Evolutionary conservation across 1,139 yeast genomes (phyloP), one percentile per base, ranked within the genome.

Genomic region (Geotrichum aggregatum): DNA sequence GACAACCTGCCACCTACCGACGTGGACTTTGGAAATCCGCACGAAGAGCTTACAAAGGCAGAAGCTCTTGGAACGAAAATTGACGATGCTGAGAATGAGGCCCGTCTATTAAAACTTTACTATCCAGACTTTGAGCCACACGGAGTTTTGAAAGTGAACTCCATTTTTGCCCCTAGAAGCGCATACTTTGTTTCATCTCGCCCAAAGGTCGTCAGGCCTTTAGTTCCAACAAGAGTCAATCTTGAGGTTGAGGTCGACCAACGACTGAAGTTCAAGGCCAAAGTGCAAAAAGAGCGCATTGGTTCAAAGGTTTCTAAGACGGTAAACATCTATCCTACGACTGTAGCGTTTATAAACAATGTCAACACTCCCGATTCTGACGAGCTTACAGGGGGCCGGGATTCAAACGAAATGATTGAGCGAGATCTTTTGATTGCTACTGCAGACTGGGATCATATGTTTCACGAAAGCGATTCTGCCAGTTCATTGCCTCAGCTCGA

Each of bases 401-500:
- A 43, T 30, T 35, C 52, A 56, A 50, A 60, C 50, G 62, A 47
- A 35, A 50, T 44, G 11, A 44, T 54, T 18, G 76, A 79, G 30
- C 79, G 80, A 51, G 87, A 84, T 55, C 69, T 86, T 51, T 72
- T 85, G 3, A 71, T 88, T 38, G 86, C 94, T 0, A 78, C 91
- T 0, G 83, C 87, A 16, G 92, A 86, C 60, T 89, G 96, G 96
- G 83, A 87, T 62, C 73, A 73, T 4, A 80, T 85, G 16, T 72
- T 84, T 14, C 80, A 79, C 2, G 76, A 53, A 31, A 28, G 55
- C 18, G 56, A 55, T 43, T 48, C 26, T 21, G 52, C 58, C 8
- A 49, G 36, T 3, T 50, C 47, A 39, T 34, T 35, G 38, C 50
- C 31, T 16, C 10, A 14, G 35, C 34, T 19, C 6, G 36, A 50